These are phyloP conservation scores for Coelastrella sp. DNA, from an alignment of 139 green algal species.

Conservation along the genomic window DNA sequence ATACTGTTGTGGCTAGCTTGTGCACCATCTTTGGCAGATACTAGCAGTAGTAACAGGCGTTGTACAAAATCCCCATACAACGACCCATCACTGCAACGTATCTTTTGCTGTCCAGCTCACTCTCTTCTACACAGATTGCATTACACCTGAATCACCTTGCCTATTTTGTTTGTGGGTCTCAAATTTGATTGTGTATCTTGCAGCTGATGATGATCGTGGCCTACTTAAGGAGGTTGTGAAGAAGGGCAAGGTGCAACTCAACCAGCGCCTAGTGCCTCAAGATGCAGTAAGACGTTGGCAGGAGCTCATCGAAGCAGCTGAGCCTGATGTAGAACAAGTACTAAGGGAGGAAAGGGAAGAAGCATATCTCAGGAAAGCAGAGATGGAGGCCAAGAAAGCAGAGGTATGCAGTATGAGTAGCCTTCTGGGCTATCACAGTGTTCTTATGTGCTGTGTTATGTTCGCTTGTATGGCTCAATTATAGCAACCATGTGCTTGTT, in stretches of 20 bases:
- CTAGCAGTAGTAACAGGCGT: too few relatives aligned
- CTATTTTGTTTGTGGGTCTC: too few relatives aligned
- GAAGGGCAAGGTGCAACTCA: constrained; percentile 69
- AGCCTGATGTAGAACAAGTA: constrained; percentile 69
- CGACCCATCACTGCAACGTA: too few relatives aligned
- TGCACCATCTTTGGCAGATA: too few relatives aligned
- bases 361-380: constrained; percentile 72
- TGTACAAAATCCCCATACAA: too few relatives aligned
- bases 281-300: constrained; percentile 64
- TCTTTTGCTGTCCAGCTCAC: too few relatives aligned
- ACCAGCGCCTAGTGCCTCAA: constrained; percentile 76
- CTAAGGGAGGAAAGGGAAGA: constrained; percentile 79
- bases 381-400: constrained; percentile 94
- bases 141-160: too few relatives aligned
- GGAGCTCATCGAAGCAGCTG: constrained; percentile 71
- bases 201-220: constrained; percentile 82
- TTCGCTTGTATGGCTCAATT: too few relatives aligned
- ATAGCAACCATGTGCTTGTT: too few relatives aligned
- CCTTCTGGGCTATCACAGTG: not conserved
- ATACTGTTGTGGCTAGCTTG: too few relatives aligned
- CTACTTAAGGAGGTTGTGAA: constrained; percentile 92
- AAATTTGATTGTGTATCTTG: constrained; percentile 68
- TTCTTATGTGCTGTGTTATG: not conserved
- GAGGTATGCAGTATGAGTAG: not conserved
- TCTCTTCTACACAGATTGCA: too few relatives aligned